Base-by-base conservation (phyloP, 31 red algal species). In the Porphyra umbilicalis region DNA sequence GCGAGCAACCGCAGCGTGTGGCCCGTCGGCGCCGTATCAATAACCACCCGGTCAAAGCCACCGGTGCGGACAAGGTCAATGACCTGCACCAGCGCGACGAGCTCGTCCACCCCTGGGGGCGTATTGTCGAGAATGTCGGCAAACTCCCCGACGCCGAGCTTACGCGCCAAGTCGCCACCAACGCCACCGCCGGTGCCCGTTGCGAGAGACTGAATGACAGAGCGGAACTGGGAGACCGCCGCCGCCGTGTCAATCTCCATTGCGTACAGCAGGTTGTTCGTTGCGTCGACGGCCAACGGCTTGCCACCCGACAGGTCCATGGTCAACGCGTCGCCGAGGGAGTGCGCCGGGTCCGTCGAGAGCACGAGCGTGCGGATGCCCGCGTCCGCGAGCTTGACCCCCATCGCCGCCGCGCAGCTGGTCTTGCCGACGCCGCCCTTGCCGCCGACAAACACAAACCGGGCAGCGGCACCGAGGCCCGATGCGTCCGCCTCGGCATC, bases 371-470 rank as follows among this genome's bases (percentile, higher is more conserved):
- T 93, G 42, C 90, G 88, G 46, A 85, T 83, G 30, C 92, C 96
- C 38, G 86, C 80, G 42, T 76, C 77, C 2, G 97, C 92, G 46
- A 96, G 79, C 67, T 81, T 77, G 15, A 93, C 84, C 18, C 90
- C 92, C 44, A 99, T 35, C 1, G 88, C 67, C 16, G 85, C 88
- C 25, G 83, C 80, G 18, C 88, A 83, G 36, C 85, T 94, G 40
- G 97, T 99, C 78, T 99, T 99, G 11, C 97, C 97, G 4, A 95
- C 94, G 32, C 97, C 97, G 76, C 97, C 97, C 82, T 99, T 99
- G 30, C 93, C 97, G 15, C 90, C 97, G 4, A 92, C 88, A 81
- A 99, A 92, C 38, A 95, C 87, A 83, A 93, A 97, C 68, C 88
- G 87, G 37, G 80, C 78, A 35, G 32, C 33, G 39, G 80, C 34